Base-by-base conservation (phyloP, 768 basidiomycete species). In the Trametes maxima region DNA sequence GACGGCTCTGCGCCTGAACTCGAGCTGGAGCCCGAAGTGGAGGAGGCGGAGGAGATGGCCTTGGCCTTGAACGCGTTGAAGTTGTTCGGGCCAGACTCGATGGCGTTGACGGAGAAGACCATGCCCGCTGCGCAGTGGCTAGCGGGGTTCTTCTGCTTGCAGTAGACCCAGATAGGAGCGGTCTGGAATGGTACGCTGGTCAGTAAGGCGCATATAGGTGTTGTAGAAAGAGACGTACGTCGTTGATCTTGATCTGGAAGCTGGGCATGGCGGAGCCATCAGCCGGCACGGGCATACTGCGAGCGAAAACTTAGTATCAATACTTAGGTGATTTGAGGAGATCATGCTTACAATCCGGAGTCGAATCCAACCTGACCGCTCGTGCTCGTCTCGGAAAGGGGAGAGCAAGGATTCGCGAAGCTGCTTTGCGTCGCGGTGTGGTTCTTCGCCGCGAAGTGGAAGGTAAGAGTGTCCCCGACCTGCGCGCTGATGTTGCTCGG, bases 101-200 rank as follows among this genome's bases (percentile, higher is more conserved):
- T 73, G 13, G 86, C 79, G 69, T 86, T 88, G 61, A 76, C 76
- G 22, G 82, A 70, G 72, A 85, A 85, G 51, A 86, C 84, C 86
- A 86, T 87, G 49, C 85, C 85, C 45, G 73, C 68, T 0, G 77
- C 78, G 67, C 85, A 86, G 69, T 87, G 85, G 44, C 65, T 71
- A 2, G 62, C 73, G 69, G 85, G 85, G 3, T 53, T 2, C 13
- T 77, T 71, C 67, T 82, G 81, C 66, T 81, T 81, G 76, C 85
- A 86, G 73, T 79, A 85, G 2, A 73, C 80, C 85, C 82, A 86
- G 65, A 86, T 77, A 2, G 83, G 85, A 16, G 72, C 68, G 14
- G 81, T 82, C 82, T 83, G 55, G 24, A 16, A 48, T 62, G 39
- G 48, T 35, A 47, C 14, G 14, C 19, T 19, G 40, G 52, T 36